A percentile compares a stretch with the other conserved stretches of the same genome.
Evolutionary conservation across 768 basidiomycete genomes (phyloP).

Genomic region (Hirschioporus abietinus): DNA sequence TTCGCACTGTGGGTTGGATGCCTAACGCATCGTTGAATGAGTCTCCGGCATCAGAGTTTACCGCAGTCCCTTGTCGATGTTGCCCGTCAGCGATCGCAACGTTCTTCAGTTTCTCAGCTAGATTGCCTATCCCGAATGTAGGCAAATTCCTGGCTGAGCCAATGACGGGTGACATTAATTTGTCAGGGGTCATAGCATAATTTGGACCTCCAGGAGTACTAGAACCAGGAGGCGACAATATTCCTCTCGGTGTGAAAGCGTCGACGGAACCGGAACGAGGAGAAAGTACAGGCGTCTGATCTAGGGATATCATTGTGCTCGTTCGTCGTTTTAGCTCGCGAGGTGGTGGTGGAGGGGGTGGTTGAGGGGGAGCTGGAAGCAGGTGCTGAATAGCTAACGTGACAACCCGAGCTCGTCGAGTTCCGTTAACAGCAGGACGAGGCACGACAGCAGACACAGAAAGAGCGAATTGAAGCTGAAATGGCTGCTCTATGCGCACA

Average conservation of each 20-base stretch:
- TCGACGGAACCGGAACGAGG: background rate
- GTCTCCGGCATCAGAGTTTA: background rate
- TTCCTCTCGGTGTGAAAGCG: slow-evolving; percentile 12
- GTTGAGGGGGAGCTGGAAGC: slow-evolving; percentile 27
- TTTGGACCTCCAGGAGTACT: background rate
- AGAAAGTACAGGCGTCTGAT: background rate
- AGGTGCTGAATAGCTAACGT: slow-evolving; percentile 64
- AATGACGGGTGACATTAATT: background rate
- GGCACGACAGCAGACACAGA: slow-evolving; percentile 44
- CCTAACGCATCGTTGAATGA: background rate
- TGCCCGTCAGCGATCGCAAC: background rate
- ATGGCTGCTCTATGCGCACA: slow-evolving; percentile 51
- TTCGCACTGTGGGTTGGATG: background rate
- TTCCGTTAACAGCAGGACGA: slow-evolving; percentile 18
- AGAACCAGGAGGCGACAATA: slow-evolving; percentile 8
- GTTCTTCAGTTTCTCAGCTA: background rate
- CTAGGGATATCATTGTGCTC: background rate
- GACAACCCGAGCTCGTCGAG: slow-evolving; percentile 33
- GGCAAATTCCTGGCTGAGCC: background rate
- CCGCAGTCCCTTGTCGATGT: background rate
- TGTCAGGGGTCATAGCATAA: background rate
- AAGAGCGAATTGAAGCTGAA: slow-evolving; percentile 50
- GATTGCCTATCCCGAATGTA: background rate
- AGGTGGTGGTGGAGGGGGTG: slow-evolving; percentile 18
- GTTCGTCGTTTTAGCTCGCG: background rate